phyloP scores from a whole-genome alignment of 768 basidiomycete genomes.

The Sutorius australiensis region DNA sequence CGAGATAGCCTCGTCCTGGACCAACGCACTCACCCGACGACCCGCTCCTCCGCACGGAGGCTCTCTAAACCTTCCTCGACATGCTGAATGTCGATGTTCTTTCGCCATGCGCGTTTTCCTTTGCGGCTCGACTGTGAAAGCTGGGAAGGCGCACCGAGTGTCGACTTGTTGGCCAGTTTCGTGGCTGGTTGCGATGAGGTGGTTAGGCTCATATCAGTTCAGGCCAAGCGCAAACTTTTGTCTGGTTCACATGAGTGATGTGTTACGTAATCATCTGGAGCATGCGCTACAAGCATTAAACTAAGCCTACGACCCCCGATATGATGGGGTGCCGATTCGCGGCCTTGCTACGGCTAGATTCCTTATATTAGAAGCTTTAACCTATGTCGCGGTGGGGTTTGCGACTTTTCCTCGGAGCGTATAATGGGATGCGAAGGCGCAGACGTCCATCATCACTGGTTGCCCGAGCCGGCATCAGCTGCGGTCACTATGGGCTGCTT shows the following conservation, averaged over 20 bases:
- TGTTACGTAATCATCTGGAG: no score
- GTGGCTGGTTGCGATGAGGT: neutral
- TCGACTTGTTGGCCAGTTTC: slow-evolving; percentile 14
- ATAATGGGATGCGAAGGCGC: no score
- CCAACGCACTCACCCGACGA: slow-evolving; percentile 57
- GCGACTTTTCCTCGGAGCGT: no score
- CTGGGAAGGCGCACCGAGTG: slow-evolving; percentile 28
- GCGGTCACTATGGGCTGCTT: no score
- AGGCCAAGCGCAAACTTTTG: neutral
- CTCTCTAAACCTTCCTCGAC: slow-evolving; percentile 76
- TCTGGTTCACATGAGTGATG: neutral
- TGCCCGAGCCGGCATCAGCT: no score
- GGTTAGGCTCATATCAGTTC: slow-evolving; percentile 8
- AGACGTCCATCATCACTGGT: no score
- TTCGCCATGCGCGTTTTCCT: slow-evolving; percentile 92
- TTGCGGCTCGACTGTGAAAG: slow-evolving; percentile 70
- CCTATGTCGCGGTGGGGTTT: no score
- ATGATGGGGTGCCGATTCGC: no score
- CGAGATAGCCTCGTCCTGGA: rapidly evolving
- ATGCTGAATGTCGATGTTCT: slow-evolving; percentile 82
- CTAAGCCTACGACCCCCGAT: no score
- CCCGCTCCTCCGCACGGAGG: slow-evolving; percentile 75
- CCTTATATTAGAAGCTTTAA: no score
- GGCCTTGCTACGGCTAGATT: no score
- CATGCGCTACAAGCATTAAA: no score